Base-by-base conservation (phyloP, 164 flowering plant genomes). In the Dillenia suffruticosa region DNA sequence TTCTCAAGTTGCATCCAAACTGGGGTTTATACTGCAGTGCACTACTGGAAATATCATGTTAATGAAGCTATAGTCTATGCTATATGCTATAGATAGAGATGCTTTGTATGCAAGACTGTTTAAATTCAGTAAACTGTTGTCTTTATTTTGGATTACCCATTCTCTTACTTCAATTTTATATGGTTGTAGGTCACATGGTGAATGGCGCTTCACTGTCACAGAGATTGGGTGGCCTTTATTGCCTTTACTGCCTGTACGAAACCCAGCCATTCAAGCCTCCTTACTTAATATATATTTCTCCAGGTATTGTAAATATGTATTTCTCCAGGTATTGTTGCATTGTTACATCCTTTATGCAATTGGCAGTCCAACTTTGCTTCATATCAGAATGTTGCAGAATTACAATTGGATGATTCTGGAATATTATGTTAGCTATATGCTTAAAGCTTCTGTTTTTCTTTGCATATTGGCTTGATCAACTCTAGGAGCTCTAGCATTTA, bases 211-310 rank as follows among this genome's bases (percentile, higher is more conserved):
- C 92, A 66, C 63, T 94, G 32, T 85, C 90, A 9, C 76, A 70
- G 46, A 86, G 89, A 77, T 59, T 94, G 55, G 99, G 96, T 56
- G 97, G 90, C 12, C 79, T 94, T 3, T 94, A 86, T 68, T 89
- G 93, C 74, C 87, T 91, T 22, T 94, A 86, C 73, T 91, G 95
- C 74, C 89, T 94, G 10, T 76, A 84, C 62, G 95, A 91, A 77
- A 88, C 86, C 69, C 98, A 91, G 59, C 97, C 96, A 17, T 89
- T 87, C 69, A 86, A 82, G 69, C 93, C 96, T 53, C 86, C 87
- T 66, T 89, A 73, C 74, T 78, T 63, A 60, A 82, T 94, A 48
- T 91, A 87, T 74, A 17, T 91, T 51, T 94, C 95, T 47, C 79
- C 82, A 51, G 88, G 97, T 85, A 81, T 63, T 83, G 13, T 51